Percentiles rank a stretch among this genome's conserved stretches.
Evolutionary conservation across 2,329 filamentous ascomycete species (phyloP).

Genomic region (Colletotrichum sp.): DNA sequence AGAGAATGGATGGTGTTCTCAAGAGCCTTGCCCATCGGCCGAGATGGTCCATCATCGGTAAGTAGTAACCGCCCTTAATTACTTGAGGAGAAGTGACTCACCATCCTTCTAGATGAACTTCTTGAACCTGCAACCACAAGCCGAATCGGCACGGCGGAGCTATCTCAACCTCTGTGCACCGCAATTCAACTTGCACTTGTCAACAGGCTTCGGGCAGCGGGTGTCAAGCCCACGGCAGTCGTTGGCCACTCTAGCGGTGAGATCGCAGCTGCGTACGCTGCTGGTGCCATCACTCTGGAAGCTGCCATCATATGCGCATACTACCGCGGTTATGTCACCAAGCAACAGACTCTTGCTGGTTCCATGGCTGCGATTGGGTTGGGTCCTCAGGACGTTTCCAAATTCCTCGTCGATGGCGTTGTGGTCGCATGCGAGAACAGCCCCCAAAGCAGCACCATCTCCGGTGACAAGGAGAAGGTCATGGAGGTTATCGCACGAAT

Average conservation of each 20-base stretch:
- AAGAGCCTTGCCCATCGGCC: neutral
- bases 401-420: neutral
- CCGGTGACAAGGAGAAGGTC: neutral
- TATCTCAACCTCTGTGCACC: constrained; percentile 32
- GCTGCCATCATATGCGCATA: constrained; percentile 39
- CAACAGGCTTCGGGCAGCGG: constrained; percentile 34
- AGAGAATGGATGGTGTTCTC: constrained; percentile 9
- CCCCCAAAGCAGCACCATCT: neutral
- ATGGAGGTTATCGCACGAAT: neutral
- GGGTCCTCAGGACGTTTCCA: neutral
- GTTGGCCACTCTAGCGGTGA: constrained; percentile 50
- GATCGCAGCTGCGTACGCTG: constrained; percentile 48
- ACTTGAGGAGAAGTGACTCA: neutral
- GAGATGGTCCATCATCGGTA: neutral
- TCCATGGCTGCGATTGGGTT: neutral
- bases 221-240: constrained; percentile 34
- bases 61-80: neutral
- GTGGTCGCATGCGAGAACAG: neutral
- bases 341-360: constrained; percentile 21
- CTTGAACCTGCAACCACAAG: neutral
- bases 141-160: neutral
- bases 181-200: constrained; percentile 45
- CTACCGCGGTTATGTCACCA: constrained; percentile 23
- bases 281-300: constrained; percentile 33
- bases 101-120: neutral